Evolutionary conservation across 2,329 filamentous ascomycete genomes (phyloP), one percentile per base, ranked within the genome.

Genomic region (Fusarium siculi): DNA sequence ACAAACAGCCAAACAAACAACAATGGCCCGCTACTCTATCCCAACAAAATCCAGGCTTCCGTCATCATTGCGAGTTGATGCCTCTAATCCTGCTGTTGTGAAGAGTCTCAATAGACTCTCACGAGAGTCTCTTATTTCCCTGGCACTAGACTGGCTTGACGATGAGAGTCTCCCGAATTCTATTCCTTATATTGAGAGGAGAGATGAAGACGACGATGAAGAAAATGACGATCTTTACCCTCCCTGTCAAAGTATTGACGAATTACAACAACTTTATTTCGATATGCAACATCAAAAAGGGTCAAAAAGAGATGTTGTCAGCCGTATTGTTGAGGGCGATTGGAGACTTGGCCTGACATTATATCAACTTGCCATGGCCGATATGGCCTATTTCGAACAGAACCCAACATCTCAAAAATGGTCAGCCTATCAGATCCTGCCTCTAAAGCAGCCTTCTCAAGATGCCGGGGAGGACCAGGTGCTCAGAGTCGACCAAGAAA

Each of bases 141-240:
- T 97, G 14, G 92, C 89, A 2, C 86, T 95, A 28, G 88, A 92
- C 83, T 97, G 94, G 94, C 89, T 97, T 7, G 89, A 92, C 64
- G 89, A 92, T 54, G 85, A 87, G 71, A 91, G 93, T 71, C 84
- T 90, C 44, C 81, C 87, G 87, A 78, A 87, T 92, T 50, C 85
- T 79, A 70, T 80, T 43, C 77, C 80, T 12, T 80, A 81, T 56
- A 76, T 85, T 21, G 59, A 78, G 77, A 66, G 66, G 78, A 63
- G 67, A 23, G 73, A 88, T 23, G 83, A 86, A 12, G 83, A 85
- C 12, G 84, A 87, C 0, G 86, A 89, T 16, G 88, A 90, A 2
- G 88, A 92, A 62, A 85, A 85, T 39, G 87, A 90, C 66, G 92
- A 92, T 72, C 86, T 93, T 37, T 94, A 95, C 79, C 90, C 92